Evolutionary conservation across 441 rosid genomes (phyloP).

Genomic region (Eruca vesicaria): DNA sequence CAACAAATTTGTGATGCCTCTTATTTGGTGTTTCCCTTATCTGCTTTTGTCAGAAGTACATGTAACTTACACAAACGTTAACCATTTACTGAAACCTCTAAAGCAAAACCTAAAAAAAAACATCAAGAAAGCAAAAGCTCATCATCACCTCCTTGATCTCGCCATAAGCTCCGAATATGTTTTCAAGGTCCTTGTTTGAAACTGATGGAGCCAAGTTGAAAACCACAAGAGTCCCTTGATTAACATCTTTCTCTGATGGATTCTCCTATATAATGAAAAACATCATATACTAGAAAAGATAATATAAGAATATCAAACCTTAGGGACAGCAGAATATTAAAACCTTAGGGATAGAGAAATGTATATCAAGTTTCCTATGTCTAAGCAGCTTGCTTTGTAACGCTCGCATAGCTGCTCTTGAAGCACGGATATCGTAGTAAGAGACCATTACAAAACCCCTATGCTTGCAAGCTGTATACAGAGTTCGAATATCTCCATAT

Average conservation of each 20-base stretch:
- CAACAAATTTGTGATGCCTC: slow-evolving; percentile 96
- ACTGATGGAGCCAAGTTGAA: slow-evolving; percentile 95
- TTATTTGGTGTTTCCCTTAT: slow-evolving; percentile 98
- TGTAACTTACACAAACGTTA: slow-evolving; percentile 33
- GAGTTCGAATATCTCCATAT: slow-evolving; percentile 85
- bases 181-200: slow-evolving; percentile 80
- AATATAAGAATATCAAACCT: neutral
- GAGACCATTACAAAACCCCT: slow-evolving; percentile 98
- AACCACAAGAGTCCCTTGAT: slow-evolving; percentile 95
- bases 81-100: neutral
- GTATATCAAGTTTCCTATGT: slow-evolving; percentile 93
- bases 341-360: slow-evolving; percentile 96
- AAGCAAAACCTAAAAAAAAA: neutral
- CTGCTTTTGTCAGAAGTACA: slow-evolving; percentile 50
- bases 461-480: slow-evolving; percentile 94
- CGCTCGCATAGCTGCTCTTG: slow-evolving; percentile 92
- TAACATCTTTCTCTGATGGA: slow-evolving; percentile 94
- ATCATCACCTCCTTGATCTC: slow-evolving; percentile 98
- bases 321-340: neutral
- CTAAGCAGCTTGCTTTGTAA: slow-evolving; percentile 86
- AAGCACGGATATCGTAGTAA: slow-evolving; percentile 90
- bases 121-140: neutral
- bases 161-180: slow-evolving; percentile 85
- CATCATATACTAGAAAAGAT: neutral
- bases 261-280: slow-evolving; percentile 53